Base-by-base conservation (phyloP, 805 yeast species). In the Myxozyma neotropica region DNA sequence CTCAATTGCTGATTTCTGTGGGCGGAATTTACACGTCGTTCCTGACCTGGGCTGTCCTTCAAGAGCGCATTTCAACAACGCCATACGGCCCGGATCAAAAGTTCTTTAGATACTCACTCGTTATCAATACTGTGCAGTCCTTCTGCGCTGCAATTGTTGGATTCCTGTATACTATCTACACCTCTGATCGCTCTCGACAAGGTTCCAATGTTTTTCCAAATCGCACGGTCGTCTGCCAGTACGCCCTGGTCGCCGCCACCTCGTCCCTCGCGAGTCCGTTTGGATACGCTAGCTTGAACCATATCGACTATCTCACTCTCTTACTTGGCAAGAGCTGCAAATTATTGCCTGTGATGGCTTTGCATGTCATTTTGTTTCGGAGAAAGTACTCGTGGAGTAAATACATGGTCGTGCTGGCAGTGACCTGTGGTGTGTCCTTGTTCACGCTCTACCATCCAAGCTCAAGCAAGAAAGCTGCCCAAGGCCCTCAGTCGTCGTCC, bases 321-420 rank as follows among this genome's bases (percentile, higher is more conserved):
- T 80, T 93, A 63, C 79, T 94, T 61, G 96, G 97, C 19, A 94
- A 94, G 71, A 87, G 96, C 55, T 93, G 98, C 72, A 94, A 94
- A 69, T 79, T 94, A 72, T 83, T 94, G 23, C 99, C 99, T 0
- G 96, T 93, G n/a, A 85, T 94, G 87, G 71, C 88, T 35, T 88
- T 94, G 2, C 97, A 91, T 69, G 75, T 86, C 58, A 66, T 84
- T 15, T 68, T 89, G 12, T 93, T 91, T 74, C 79, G 87, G 44
- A 83, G 88, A 3, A 75, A 74, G 54, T 93, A 89, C 72, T 91
- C 97, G 0, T 55, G 73, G 1, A 84, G 86, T 74, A 94, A 94
- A 73, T 88, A 88, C 70, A 60, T 82, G 15, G 95, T 93, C 19
- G 97, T 96, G 0, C 64, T 76, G 0, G 69, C 81, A n/a, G 93